Conservation (phyloP, 2,329 filamentous ascomycete species). For the Talaromyces piceae region DNA sequence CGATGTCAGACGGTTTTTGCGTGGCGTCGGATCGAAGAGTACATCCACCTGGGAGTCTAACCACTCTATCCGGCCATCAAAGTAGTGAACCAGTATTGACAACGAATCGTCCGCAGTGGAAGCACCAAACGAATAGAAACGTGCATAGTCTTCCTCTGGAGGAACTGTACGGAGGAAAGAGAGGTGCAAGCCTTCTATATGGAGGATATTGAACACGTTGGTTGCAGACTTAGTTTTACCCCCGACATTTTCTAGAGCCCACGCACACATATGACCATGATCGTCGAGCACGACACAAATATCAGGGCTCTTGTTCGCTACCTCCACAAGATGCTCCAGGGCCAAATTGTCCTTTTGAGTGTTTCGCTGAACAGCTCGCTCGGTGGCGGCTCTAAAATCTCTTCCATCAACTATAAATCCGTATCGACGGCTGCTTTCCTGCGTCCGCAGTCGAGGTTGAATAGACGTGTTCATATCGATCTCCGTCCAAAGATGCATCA, state of each 20-base stretch:
- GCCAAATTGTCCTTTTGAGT: slow-evolving; percentile 60
- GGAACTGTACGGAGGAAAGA: slow-evolving; percentile 27
- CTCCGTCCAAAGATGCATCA: slow-evolving; percentile 70
- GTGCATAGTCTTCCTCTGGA: slow-evolving; percentile 50
- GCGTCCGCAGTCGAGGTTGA: slow-evolving; percentile 44
- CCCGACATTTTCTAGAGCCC: slow-evolving; percentile 83
- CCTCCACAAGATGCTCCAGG: slow-evolving; percentile 74
- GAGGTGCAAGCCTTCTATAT: slow-evolving; percentile 55
- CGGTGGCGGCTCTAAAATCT: slow-evolving; percentile 70
- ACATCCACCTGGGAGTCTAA: slow-evolving; percentile 71
- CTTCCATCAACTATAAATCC: slow-evolving; percentile 76
- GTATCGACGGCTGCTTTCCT: slow-evolving; percentile 48
- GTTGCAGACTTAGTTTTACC: slow-evolving; percentile 58
- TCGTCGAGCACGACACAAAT: slow-evolving; percentile 80
- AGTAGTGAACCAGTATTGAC: slow-evolving; percentile 71
- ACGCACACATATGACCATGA: slow-evolving; percentile 79
- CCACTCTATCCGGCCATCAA: slow-evolving; percentile 77
- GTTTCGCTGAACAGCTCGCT: slow-evolving; percentile 62
- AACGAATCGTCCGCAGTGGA: slow-evolving; percentile 54
- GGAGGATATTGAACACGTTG: slow-evolving; percentile 78
- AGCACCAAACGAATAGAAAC: slow-evolving; percentile 67
- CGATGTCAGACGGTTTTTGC: slow-evolving; percentile 52
- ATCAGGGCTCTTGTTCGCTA: slow-evolving; percentile 79
- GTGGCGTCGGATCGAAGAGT: slow-evolving; percentile 65
- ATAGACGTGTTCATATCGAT: slow-evolving; percentile 71